Percentiles rank a stretch among this genome's conserved stretches.
phyloP scores from a whole-genome alignment of 2,329 filamentous ascomycete species.

The Pezicula radicicola region DNA sequence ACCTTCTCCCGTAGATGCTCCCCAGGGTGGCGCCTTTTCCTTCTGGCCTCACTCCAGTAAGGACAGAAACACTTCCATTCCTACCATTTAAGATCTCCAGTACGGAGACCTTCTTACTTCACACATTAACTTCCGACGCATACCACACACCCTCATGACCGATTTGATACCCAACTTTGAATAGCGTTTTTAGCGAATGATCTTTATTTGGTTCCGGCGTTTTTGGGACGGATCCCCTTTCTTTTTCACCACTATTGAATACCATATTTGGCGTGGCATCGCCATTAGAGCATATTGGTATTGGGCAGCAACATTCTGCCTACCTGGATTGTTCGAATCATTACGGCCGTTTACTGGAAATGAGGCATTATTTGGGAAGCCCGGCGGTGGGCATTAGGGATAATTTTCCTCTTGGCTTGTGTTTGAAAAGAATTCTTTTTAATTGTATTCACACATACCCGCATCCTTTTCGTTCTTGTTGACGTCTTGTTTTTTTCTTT shows the following conservation, averaged over 20 bases:
- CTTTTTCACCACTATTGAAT: not conserved
- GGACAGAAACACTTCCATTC: constrained; percentile 13
- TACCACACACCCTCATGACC: constrained; percentile 13
- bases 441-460: no score
- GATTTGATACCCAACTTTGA: constrained; percentile 33
- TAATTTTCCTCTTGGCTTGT: no score
- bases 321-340: not conserved
- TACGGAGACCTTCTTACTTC: constrained; percentile 4
- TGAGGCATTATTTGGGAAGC: not conserved
- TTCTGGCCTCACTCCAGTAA: constrained; percentile 45
- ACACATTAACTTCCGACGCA: constrained; percentile 3
- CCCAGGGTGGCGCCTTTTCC: constrained; percentile 49
- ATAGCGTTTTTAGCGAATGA: constrained; percentile 32
- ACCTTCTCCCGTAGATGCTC: constrained; percentile 23
- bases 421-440: no score
- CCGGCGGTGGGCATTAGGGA: no score
- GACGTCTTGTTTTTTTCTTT: no score
- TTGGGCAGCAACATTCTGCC: not conserved
- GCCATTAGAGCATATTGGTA: not conserved
- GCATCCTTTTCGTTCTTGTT: no score
- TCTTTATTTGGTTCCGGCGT: constrained; percentile 9
- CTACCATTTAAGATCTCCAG: constrained; percentile 7
- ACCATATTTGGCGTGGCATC: not conserved
- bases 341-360: not conserved
- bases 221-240: not conserved